Conservation (phyloP, 2,329 filamentous ascomycete genomes). For the Exophiala calicioides region DNA sequence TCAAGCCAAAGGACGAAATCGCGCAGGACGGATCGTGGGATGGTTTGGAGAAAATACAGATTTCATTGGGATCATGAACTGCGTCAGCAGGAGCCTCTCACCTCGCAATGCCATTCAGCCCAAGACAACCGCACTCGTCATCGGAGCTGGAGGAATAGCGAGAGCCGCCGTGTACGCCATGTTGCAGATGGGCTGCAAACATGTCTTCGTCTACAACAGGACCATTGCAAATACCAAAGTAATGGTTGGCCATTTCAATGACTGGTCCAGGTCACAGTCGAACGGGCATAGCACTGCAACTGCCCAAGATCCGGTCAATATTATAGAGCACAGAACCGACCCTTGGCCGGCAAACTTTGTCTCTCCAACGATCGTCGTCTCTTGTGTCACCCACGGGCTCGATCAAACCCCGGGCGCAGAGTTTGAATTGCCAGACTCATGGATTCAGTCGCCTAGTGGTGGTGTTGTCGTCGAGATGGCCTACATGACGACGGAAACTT, state of each 20-base stretch:
- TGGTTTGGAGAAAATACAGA: slow-evolving; percentile 50
- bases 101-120: slow-evolving; percentile 56
- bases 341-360: slow-evolving; percentile 65
- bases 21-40: slow-evolving; percentile 42
- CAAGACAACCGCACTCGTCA: slow-evolving; percentile 55
- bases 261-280: slow-evolving; percentile 41
- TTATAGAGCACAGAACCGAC: slow-evolving; percentile 60
- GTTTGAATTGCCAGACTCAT: slow-evolving; percentile 67
- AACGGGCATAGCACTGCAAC: slow-evolving; percentile 41
- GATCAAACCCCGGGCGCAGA: slow-evolving; percentile 63
- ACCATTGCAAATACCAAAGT: slow-evolving; percentile 67
- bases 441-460: slow-evolving; percentile 71
- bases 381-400: slow-evolving; percentile 70
- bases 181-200: slow-evolving; percentile 73
- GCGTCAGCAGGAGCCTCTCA: slow-evolving; percentile 44
- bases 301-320: slow-evolving; percentile 40
- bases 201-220: slow-evolving; percentile 74
- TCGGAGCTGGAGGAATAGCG: slow-evolving; percentile 72
- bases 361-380: slow-evolving; percentile 72
- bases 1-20: slow-evolving; percentile 45
- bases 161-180: slow-evolving; percentile 76
- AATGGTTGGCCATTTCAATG: slow-evolving; percentile 69
- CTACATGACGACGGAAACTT: slow-evolving; percentile 72
- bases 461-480: slow-evolving; percentile 75
- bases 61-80: slow-evolving; percentile 47